These are phyloP conservation scores for Angomonas desouzai DNA, from an alignment of 208 protist species.

Conservation along the genomic window DNA sequence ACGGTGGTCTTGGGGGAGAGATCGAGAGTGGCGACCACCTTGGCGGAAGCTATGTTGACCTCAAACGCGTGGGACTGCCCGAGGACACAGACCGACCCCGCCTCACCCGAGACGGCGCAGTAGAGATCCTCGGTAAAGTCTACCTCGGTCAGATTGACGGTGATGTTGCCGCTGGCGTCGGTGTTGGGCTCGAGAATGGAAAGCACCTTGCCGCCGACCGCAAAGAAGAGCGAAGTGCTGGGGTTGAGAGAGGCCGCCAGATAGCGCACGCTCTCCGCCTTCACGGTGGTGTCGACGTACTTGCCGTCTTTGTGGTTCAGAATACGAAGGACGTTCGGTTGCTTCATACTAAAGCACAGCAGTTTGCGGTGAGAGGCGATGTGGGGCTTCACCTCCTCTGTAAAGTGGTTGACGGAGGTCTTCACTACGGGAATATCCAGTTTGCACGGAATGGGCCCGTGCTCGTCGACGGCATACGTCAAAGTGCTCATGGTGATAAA, in stretches of 20 bases:
- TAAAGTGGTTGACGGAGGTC: constrained; percentile 54
- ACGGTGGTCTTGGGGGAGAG: constrained; percentile 57
- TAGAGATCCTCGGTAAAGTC: constrained; percentile 60
- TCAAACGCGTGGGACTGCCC: constrained; percentile 57
- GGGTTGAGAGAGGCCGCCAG: constrained; percentile 55
- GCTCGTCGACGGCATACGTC: constrained; percentile 48
- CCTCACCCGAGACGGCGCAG: constrained; percentile 52
- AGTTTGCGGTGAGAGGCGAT: constrained; percentile 62
- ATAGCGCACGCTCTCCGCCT: constrained; percentile 36
- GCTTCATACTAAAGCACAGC: constrained; percentile 81
- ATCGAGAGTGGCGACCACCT: constrained; percentile 28
- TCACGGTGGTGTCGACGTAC: constrained; percentile 54
- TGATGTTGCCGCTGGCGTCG: constrained; percentile 67
- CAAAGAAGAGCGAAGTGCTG: constrained; percentile 60
- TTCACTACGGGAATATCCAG: constrained; percentile 68
- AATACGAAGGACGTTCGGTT: constrained; percentile 73
- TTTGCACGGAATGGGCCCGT: constrained; percentile 52
- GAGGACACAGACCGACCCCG: constrained; percentile 55
- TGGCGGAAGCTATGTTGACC: constrained; percentile 51
- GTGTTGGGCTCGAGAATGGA: constrained; percentile 46
- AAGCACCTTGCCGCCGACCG: constrained; percentile 59
- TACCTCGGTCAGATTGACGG: constrained; percentile 33
- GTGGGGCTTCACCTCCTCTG: constrained; percentile 32
- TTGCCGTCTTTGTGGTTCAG: constrained; percentile 64
- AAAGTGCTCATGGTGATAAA: constrained; percentile 53